phyloP scores from a whole-genome alignment of 2,329 filamentous ascomycete genomes.

The Alternaria burnsii region DNA sequence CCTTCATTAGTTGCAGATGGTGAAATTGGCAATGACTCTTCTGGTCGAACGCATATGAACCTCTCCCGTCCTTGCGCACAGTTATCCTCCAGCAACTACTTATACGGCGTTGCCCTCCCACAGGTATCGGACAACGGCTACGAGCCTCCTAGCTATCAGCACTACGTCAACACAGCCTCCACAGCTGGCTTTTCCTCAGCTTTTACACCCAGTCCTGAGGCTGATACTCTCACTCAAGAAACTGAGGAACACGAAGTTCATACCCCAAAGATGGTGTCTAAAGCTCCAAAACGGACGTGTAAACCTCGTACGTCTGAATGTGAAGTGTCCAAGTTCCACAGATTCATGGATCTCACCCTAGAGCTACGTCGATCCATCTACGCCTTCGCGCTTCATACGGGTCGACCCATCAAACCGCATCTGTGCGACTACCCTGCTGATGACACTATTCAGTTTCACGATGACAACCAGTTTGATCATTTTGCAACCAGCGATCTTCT shows the following conservation, averaged over 20 bases:
- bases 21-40: neutral
- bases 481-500: slow-evolving; percentile 12
- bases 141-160: neutral
- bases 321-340: slow-evolving; percentile 9
- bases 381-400: slow-evolving; percentile 13
- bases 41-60: neutral
- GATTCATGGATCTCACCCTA: slow-evolving; percentile 23
- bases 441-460: slow-evolving; percentile 25
- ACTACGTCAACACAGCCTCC: neutral
- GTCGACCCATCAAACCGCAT: slow-evolving; percentile 21
- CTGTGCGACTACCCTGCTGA: slow-evolving; percentile 20
- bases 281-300: neutral
- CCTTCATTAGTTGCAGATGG: neutral
- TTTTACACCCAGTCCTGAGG: neutral
- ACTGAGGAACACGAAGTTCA: neutral
- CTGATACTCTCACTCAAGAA: neutral
- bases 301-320: neutral
- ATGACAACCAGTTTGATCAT: slow-evolving; percentile 21
- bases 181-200: neutral
- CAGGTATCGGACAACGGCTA: neutral
- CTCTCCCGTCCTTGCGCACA: neutral
- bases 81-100: neutral
- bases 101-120: too few species aligned
- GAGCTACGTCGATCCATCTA: slow-evolving; percentile 32
- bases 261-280: neutral